Conservation (phyloP, 1,284 basidiomycete species). For the Fistulinella cinereoalba region DNA sequence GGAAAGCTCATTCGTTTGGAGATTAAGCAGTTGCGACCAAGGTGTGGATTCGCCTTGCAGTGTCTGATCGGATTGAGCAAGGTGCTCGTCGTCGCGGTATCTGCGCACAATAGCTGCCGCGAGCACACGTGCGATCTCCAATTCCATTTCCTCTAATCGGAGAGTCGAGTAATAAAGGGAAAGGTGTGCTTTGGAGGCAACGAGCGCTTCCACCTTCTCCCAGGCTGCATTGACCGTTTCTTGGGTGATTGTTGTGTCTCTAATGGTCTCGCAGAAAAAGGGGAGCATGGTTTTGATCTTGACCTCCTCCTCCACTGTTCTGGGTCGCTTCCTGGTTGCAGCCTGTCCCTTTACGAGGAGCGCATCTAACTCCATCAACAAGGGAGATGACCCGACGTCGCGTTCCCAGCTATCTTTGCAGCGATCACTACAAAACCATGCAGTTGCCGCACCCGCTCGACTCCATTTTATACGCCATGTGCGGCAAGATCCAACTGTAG, state of each 20-base stretch:
- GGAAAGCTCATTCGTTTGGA: constrained; percentile 51
- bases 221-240: constrained; percentile 36
- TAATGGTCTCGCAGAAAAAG: constrained; percentile 8
- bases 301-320: constrained; percentile 31
- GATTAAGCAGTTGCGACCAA: constrained; percentile 36
- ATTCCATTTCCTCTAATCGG: constrained; percentile 46
- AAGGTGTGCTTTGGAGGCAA: constrained; percentile 21
- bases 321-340: constrained; percentile 29
- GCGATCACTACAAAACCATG: constrained; percentile 53
- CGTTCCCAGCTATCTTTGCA: constrained; percentile 47
- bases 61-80: constrained; percentile 8
- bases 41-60: constrained; percentile 1
- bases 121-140: constrained; percentile 51
- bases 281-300: constrained; percentile 17
- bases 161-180: constrained; percentile 22
- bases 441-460: constrained; percentile 34
- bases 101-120: constrained; percentile 45
- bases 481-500: constrained; percentile 19
- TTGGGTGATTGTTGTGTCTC: constrained; percentile 22
- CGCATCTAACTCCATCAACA: constrained; percentile 31
- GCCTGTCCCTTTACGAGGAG: constrained; percentile 34
- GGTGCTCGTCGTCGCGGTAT: constrained; percentile 26
- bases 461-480: constrained; percentile 44
- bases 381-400: constrained; percentile 33
- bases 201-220: constrained; percentile 24